Base-by-base conservation (phyloP, 1,284 basidiomycete species). In the Rhodotorula sp. region DNA sequence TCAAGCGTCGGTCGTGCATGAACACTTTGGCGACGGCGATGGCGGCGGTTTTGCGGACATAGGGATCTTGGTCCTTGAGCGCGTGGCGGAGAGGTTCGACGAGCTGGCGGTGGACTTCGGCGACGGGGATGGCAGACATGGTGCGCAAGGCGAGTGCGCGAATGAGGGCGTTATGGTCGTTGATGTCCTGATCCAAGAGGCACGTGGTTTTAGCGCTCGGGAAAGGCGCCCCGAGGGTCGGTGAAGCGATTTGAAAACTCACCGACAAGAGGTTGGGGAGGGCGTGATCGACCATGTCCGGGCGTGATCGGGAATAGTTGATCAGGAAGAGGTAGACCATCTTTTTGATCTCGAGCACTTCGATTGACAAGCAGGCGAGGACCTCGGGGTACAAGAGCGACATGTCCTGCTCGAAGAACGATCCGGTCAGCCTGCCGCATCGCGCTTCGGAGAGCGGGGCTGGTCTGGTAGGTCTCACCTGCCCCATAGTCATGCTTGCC, bases 301-400 rank as follows among this genome's bases (percentile, higher is more conserved):
- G 90, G 80, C 92, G 93, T 61, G 89, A 85, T 69, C 91, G 87
- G 60, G 91, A 93, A 80, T 97, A 97, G 83, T 92, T 95, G 78
- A 95, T 88, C 68, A 97, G 86, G 82, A 92, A 97, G 56, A 94
- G 86, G 82, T 94, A 94, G 59, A 81, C 79, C 94, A 95, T 98
- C 86, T 99, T 99, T 86, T 99, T 99, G 81, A 99, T 95, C 82
- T 99, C 97, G 52, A 99, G 85, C 14, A 95, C 83, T 49, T 92
- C 91, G 14, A 91, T 92, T 56, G 90, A 89, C 70, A 97, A 84
- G 79, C 91, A 94, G 78, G 91, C 89, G 19, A 94, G 88, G 63
- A 97, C 91, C 77, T 95, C 93, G 26, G 87, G 86, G 83, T 94
- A 95, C 75, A 97, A 84, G 34, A 90, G 87, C 26, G 93, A 97